phyloP scores from a whole-genome alignment of 139 green algal species.

The Closterium sp. region DNA sequence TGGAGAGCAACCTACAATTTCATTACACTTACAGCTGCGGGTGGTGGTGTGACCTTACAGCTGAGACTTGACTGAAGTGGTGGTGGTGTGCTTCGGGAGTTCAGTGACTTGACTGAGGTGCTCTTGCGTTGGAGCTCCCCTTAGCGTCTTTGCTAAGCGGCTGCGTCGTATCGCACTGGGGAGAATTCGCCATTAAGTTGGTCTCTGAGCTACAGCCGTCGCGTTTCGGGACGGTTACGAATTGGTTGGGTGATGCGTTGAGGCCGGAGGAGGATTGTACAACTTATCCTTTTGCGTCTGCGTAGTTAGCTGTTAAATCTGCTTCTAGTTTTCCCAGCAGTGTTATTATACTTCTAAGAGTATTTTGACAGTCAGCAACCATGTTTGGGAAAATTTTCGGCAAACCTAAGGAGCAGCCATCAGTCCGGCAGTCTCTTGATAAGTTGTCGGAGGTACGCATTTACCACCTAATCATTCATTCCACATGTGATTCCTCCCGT shows the following conservation, averaged over 20 bases:
- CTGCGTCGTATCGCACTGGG: background rate
- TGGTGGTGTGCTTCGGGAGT: too few relatives aligned
- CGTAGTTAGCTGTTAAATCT: background rate
- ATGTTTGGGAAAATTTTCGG: constrained; percentile 48
- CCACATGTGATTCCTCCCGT: background rate
- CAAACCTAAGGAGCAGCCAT: constrained; percentile 43
- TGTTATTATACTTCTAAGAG: background rate
- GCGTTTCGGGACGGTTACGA: background rate
- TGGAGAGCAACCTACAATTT: too few relatives aligned
- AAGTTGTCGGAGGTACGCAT: constrained; percentile 29
- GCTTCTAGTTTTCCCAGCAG: background rate
- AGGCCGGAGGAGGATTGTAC: background rate
- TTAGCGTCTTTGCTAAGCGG: background rate
- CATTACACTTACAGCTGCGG: too few relatives aligned
- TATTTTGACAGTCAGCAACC: constrained; percentile 18
- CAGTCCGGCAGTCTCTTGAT: constrained; percentile 10
- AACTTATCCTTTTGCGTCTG: background rate
- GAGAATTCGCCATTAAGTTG: background rate
- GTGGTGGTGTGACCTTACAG: too few relatives aligned
- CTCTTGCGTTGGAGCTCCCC: too few relatives aligned
- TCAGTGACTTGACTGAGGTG: too few relatives aligned
- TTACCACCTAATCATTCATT: constrained; percentile 1
- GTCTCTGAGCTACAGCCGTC: background rate
- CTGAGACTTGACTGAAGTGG: too few relatives aligned
- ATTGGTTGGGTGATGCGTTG: background rate